A percentile compares a stretch with the other conserved stretches of the same genome.
Conservation (phyloP, 345 rosid genomes). For the Microthlaspi erraticum region DNA sequence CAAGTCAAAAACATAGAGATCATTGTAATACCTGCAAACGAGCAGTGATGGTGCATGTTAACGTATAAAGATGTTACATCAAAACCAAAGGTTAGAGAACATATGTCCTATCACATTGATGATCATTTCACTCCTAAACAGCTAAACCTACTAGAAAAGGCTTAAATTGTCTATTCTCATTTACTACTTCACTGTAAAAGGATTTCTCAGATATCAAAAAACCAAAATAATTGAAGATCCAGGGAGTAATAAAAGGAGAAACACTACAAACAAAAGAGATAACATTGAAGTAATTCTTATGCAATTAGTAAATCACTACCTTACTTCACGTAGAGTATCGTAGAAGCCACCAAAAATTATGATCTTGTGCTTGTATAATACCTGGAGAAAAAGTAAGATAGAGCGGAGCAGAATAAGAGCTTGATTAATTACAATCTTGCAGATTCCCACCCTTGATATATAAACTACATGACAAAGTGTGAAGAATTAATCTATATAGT, state of each 20-base stretch:
- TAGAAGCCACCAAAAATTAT: slow-evolving; percentile 96
- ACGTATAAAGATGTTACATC: not conserved
- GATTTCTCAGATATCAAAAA: not conserved
- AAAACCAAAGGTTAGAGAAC: slow-evolving; percentile 9
- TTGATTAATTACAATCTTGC: no score
- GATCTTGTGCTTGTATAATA: slow-evolving; percentile 92
- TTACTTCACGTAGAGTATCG: slow-evolving; percentile 98
- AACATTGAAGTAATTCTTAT: not conserved
- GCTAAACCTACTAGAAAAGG: not conserved
- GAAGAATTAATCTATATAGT: not conserved
- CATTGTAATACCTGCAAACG: slow-evolving; percentile 80
- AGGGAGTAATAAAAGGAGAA: not conserved
- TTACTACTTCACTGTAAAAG: not conserved
- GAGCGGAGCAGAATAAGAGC: not conserved
- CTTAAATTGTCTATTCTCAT: not conserved
- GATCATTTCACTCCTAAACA: slow-evolving; percentile 1
- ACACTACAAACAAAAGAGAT: not conserved
- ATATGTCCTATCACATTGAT: not conserved
- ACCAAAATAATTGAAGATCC: slow-evolving; percentile 6
- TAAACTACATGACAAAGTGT: not conserved
- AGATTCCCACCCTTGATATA: slow-evolving; percentile 8
- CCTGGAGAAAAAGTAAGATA: slow-evolving; percentile 56
- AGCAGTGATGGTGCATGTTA: not conserved
- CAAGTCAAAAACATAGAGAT: slow-evolving; percentile 79
- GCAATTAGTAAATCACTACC: slow-evolving; percentile 59